Percentiles rank a stretch among this genome's conserved stretches.
Evolutionary conservation across 768 basidiomycete genomes (phyloP).

Genomic region (Pleurotus giganteus): DNA sequence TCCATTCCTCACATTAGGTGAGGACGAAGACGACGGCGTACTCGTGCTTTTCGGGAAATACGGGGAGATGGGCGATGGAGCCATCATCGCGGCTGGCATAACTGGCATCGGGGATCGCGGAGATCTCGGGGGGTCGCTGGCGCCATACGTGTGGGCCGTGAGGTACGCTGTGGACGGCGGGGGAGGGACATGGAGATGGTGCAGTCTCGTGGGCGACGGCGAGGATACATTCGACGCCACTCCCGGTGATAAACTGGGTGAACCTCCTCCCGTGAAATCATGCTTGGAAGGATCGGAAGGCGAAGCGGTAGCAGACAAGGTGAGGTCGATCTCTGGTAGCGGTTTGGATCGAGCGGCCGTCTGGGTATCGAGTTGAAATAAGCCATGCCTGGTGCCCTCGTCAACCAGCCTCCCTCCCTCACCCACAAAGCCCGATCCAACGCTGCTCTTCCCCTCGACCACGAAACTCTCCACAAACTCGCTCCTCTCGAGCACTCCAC

Average conservation of each 20-base stretch:
- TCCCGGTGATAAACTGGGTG: not conserved
- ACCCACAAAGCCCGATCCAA: not conserved
- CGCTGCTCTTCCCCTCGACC: not conserved
- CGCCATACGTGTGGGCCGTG: constrained; percentile 7
- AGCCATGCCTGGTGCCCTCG: too few species aligned
- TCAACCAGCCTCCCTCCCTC: not conserved
- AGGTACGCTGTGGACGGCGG: constrained; percentile 2
- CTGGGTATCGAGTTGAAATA: constrained; percentile 69
- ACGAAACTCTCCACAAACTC: not conserved
- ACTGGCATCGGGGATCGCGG: constrained; percentile 52
- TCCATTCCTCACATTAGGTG: constrained; percentile 5
- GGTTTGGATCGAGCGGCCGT: constrained; percentile 48
- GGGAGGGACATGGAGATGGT: constrained; percentile 9
- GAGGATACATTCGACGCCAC: constrained; percentile 4
- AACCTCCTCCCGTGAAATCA: not conserved
- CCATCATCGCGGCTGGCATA: constrained; percentile 49
- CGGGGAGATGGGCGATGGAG: constrained; percentile 25
- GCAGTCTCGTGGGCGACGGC: constrained; percentile 5
- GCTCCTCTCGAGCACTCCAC: constrained; percentile 37
- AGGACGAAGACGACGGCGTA: not conserved
- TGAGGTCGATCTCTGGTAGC: constrained; percentile 57
- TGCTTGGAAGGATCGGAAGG: constrained; percentile 19
- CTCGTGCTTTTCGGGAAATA: constrained; percentile 10
- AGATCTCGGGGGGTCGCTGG: constrained; percentile 7
- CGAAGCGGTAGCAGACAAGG: constrained; percentile 32